Evolutionary conservation across 2,329 filamentous ascomycete species (phyloP).

Genomic region (Scytalidium sp.): DNA sequence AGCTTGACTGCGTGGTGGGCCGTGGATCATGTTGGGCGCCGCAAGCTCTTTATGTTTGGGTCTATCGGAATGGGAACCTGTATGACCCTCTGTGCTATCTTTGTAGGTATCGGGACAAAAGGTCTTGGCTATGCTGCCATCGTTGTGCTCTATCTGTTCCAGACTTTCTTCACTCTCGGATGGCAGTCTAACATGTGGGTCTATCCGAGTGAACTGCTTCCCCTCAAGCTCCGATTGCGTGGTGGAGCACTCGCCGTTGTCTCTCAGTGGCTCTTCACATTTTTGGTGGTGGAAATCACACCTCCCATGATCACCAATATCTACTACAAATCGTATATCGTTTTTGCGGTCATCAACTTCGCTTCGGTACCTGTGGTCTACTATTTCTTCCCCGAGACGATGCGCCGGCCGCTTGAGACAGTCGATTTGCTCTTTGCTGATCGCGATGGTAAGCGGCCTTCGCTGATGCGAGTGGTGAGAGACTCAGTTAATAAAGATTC

Average conservation of each 20-base stretch:
- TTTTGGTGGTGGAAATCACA: constrained; percentile 22
- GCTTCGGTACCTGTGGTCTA: constrained; percentile 18
- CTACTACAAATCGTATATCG: constrained; percentile 20
- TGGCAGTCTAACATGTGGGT: constrained; percentile 21
- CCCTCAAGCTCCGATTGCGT: constrained; percentile 16
- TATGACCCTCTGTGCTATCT: constrained; percentile 12
- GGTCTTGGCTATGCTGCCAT: constrained; percentile 16
- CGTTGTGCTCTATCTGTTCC: constrained; percentile 15
- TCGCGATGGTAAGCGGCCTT: constrained; percentile 1
- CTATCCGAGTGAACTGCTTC: constrained; percentile 20
- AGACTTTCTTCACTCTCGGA: constrained; percentile 13
- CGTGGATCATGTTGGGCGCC: constrained; percentile 16
- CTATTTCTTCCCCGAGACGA: constrained; percentile 17
- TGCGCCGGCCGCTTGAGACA: constrained; percentile 7
- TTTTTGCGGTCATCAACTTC: constrained; percentile 22
- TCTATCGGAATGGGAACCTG: constrained; percentile 15
- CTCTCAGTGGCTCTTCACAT: constrained; percentile 25
- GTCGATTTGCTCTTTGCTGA: constrained; percentile 12
- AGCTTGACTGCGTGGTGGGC: background rate
- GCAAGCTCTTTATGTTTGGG: constrained; percentile 15
- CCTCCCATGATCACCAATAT: constrained; percentile 21
- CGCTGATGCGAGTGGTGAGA: constrained; percentile 3
- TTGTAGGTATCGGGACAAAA: constrained; percentile 11
- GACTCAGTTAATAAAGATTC: background rate
- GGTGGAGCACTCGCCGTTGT: constrained; percentile 21